Evolutionary conservation across 2,329 filamentous ascomycete species (phyloP).

Genomic region (Talaromyces sp.): DNA sequence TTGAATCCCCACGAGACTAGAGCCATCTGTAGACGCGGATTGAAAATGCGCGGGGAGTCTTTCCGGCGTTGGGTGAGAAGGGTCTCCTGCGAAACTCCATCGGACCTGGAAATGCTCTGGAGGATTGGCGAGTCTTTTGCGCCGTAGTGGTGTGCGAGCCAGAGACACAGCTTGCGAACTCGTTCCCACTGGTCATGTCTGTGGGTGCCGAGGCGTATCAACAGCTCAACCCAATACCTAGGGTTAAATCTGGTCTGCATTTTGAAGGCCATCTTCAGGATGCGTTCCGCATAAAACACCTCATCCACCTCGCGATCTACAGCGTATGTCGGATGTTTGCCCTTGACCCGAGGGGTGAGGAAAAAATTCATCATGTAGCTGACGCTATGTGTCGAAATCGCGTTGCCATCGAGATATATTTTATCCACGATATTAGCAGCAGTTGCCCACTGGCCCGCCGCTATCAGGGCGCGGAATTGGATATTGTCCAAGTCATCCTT

Average conservation of each 20-base stretch:
- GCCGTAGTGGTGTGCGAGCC: slow-evolving; percentile 45
- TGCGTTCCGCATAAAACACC: slow-evolving; percentile 40
- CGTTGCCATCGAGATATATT: slow-evolving; percentile 44
- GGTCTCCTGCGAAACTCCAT: slow-evolving; percentile 6
- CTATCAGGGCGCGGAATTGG: slow-evolving; percentile 35
- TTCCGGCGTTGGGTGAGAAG: slow-evolving; percentile 14
- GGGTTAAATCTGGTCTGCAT: slow-evolving; percentile 37
- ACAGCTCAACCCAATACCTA: slow-evolving; percentile 51
- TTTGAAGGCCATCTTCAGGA: slow-evolving; percentile 45
- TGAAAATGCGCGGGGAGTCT: slow-evolving; percentile 39
- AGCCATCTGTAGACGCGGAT: slow-evolving; percentile 38
- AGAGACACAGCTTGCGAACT: slow-evolving; percentile 47
- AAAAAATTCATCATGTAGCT: slow-evolving; percentile 35
- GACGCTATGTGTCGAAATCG: slow-evolving; percentile 42
- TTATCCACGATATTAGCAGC: slow-evolving; percentile 38
- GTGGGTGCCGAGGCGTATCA: slow-evolving; percentile 57
- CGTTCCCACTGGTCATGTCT: slow-evolving; percentile 49
- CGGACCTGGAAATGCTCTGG: slow-evolving; percentile 10
- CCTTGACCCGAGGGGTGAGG: slow-evolving; percentile 25
- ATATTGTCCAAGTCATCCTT: slow-evolving; percentile 31
- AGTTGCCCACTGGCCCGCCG: slow-evolving; percentile 24
- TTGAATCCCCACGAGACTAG: slow-evolving; percentile 49
- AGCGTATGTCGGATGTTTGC: slow-evolving; percentile 20
- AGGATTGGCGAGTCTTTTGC: slow-evolving; percentile 9
- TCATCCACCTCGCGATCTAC: slow-evolving; percentile 32